Base-by-base conservation (phyloP, 768 basidiomycete species). In the Amanita subjunquillea region DNA sequence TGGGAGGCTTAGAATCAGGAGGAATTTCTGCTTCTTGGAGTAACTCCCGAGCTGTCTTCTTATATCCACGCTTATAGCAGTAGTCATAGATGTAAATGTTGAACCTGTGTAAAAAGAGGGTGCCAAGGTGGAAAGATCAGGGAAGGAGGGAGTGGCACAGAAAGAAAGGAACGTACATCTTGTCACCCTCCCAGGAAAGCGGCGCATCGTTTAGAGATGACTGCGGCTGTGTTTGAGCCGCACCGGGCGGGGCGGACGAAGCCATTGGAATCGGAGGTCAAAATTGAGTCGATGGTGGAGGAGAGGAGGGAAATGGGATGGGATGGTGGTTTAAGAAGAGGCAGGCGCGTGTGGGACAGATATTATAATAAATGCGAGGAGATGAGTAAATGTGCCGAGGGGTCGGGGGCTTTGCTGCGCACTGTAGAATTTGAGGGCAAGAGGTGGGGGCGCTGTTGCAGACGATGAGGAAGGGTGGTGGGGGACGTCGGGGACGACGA, bases 21-120 rank as follows among this genome's bases (percentile, higher is more conserved):
- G 79, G 66, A 29, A 89, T 76, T 0, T 83, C 81, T 0, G 87
- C 87, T 61, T 91, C 88, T 12, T 41, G 39, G 58, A 79, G 67
- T 41, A 91, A 77, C 60, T 87, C 80, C 32, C 66, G 70, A 9
- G 87, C 87, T 1, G 88, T 87, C 63, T 83, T 86, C 59, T 65
- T 69, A 58, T 81, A 91, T 50, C 87, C 87, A 49, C 87, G 82
- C 67, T 91, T 91, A 61, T 63, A 69, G 69, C 88, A 90, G 61
- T 91, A 91, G 70, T 91, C 88, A 62, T 85, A 77, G 58, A 91
- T 90, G 69, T 91, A 91, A 63, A 90, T 87, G 68, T 90, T 89
- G 66, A 90, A 90, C 87, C 87, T 90, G 67, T 27, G 34, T 15
- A 13, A 43, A 43, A 43, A 13, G 22, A 12, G 10, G 41, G 20